Conservation (phyloP, 2,329 filamentous ascomycete genomes). For the Westerdykella sp. region DNA sequence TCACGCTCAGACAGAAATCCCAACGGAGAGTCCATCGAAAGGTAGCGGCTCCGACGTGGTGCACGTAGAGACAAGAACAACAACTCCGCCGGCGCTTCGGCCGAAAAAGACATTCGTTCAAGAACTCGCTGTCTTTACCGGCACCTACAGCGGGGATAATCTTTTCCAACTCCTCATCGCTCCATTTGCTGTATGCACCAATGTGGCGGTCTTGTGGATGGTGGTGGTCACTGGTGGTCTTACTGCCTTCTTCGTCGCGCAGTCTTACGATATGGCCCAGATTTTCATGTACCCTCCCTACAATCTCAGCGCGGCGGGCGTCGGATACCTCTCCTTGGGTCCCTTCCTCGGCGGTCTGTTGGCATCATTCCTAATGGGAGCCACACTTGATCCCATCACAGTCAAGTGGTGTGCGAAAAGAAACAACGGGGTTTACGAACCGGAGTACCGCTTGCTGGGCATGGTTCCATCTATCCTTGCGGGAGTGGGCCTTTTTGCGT, state of each 20-base stretch:
- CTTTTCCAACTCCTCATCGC: conserved; percentile 37
- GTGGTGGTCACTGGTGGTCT: conserved; percentile 43
- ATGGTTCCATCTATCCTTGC: conserved; percentile 29
- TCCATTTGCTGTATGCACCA: conserved; percentile 47
- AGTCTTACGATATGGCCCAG: conserved; percentile 40
- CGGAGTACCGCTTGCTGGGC: conserved; percentile 46
- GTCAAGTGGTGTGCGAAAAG: conserved; percentile 42
- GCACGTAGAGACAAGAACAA: conserved; percentile 10
- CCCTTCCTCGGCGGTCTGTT: conserved; percentile 38
- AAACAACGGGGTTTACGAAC: conserved; percentile 50
- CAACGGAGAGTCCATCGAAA: conserved; percentile 5
- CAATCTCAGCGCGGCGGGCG: conserved; percentile 35
- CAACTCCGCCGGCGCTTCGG: conserved; percentile 9
- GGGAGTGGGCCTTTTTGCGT: conserved; percentile 37
- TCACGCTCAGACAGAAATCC: conserved; percentile 7
- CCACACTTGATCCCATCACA: conserved; percentile 30
- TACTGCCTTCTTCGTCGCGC: conserved; percentile 41
- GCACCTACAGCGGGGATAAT: conserved; percentile 34
- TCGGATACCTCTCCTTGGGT: conserved; percentile 41
- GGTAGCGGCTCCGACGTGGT: conserved; percentile 3
- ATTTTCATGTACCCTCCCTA: conserved; percentile 49
- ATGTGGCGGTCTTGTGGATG: conserved; percentile 47
- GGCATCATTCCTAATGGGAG: conserved; percentile 29
- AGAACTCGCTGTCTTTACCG: conserved; percentile 36
- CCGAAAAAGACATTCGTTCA: conserved; percentile 35